Evolutionary conservation across 331 rosid species (phyloP).

Genomic region (Erythrophleum ivorense): DNA sequence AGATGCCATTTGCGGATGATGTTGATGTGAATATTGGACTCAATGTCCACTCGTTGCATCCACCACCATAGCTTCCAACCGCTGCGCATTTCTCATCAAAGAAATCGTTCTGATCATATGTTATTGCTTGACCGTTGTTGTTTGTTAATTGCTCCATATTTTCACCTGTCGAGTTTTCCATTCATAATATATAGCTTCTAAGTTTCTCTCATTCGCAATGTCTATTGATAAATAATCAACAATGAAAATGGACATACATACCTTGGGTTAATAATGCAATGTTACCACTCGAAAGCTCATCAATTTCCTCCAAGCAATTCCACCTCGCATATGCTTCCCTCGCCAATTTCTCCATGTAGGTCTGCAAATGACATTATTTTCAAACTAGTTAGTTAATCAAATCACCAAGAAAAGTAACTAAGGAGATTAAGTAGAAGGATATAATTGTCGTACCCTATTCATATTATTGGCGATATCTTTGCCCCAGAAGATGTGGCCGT

Average conservation of each 20-base stretch:
- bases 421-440: too few relatives aligned
- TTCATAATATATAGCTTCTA: neutral
- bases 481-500: constrained; percentile 46
- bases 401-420: too few relatives aligned
- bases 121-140: constrained; percentile 6
- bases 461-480: constrained; percentile 37
- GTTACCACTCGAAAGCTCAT: constrained; percentile 38
- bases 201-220: too few relatives aligned
- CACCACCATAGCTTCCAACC: constrained; percentile 36
- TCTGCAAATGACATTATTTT: constrained; percentile 41
- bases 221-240: too few relatives aligned
- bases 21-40: constrained; percentile 29
- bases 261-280: constrained; percentile 66
- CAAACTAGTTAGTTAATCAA: neutral
- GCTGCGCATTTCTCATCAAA: constrained; percentile 32
- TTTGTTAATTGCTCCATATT: constrained; percentile 30
- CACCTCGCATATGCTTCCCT: constrained; percentile 66
- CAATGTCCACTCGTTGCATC: constrained; percentile 33
- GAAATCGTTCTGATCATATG: constrained; percentile 36
- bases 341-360: constrained; percentile 47
- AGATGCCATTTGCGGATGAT: constrained; percentile 19
- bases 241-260: constrained; percentile 19
- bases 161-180: constrained; percentile 33
- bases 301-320: constrained; percentile 54
- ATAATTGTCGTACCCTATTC: constrained; percentile 48